A percentile compares a stretch with the other conserved stretches of the same genome.
phyloP scores from a whole-genome alignment of 1,139 yeast genomes.

The Debaryomycetaceae sp. region DNA sequence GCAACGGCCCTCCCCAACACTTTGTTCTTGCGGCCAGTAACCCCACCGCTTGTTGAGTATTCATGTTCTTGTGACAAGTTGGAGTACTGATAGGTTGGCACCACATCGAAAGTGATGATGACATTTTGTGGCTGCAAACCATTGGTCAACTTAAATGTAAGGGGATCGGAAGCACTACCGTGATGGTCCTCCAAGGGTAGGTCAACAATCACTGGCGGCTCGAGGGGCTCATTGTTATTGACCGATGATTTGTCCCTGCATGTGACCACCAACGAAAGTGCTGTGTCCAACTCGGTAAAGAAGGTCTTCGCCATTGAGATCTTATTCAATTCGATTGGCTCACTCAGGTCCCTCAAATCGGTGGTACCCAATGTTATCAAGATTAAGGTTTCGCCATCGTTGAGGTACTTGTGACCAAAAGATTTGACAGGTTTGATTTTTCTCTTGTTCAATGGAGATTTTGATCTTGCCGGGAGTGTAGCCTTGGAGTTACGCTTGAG shows the following conservation, averaged over 20 bases:
- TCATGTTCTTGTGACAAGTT: slow-evolving; percentile 9
- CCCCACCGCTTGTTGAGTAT: too few species aligned
- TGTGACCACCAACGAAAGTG: slow-evolving; percentile 70
- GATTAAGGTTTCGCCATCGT: slow-evolving; percentile 60
- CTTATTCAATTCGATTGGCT: slow-evolving; percentile 67
- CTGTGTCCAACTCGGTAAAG: slow-evolving; percentile 82
- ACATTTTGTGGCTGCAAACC: slow-evolving; percentile 49
- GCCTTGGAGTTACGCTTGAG: not conserved
- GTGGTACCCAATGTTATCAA: slow-evolving; percentile 84
- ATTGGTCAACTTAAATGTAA: slow-evolving; percentile 62
- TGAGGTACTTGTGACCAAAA: slow-evolving; percentile 78
- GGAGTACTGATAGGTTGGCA: slow-evolving; percentile 74
- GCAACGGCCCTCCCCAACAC: slow-evolving; percentile 87
- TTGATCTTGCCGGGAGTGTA: slow-evolving; percentile 18
- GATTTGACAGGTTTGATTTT: slow-evolving; percentile 60
- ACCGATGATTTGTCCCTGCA: slow-evolving; percentile 34
- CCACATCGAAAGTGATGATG: slow-evolving; percentile 75
- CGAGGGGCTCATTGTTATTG: slow-evolving; percentile 40
- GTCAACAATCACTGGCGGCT: slow-evolving; percentile 69
- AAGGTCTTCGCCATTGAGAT: slow-evolving; percentile 74
- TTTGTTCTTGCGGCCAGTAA: slow-evolving; percentile 26
- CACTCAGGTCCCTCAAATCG: slow-evolving; percentile 57
- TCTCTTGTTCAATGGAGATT: slow-evolving; percentile 24
- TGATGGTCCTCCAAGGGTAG: slow-evolving; percentile 80
- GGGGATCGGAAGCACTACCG: slow-evolving; percentile 77